phyloP scores from a whole-genome alignment of 2,329 filamentous ascomycete genomes.

The Cladosporium sphaerospermum region DNA sequence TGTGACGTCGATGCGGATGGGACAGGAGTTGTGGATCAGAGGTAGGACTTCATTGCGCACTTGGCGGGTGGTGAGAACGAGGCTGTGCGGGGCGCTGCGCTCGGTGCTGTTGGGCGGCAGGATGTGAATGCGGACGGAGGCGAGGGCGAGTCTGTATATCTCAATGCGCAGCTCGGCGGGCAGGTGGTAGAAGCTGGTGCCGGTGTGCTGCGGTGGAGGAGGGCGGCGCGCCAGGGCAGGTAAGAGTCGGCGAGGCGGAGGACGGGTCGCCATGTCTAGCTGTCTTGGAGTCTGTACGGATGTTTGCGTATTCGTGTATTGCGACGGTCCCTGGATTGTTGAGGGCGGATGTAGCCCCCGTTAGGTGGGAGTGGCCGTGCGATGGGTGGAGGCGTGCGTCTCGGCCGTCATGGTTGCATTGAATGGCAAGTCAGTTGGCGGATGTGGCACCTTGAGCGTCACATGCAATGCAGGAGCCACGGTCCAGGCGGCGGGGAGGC shows the following conservation, averaged over 20 bases:
- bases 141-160: slow-evolving; percentile 27
- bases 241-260: slow-evolving; percentile 3
- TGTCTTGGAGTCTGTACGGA: background rate
- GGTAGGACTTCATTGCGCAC: slow-evolving; percentile 28
- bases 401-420: no score
- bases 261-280: background rate
- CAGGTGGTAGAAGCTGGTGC: slow-evolving; percentile 24
- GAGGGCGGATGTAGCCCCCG: no score
- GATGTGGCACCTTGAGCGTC: no score
- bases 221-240: slow-evolving; percentile 2
- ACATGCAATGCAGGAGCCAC: no score
- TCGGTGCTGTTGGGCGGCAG: slow-evolving; percentile 16
- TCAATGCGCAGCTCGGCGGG: slow-evolving; percentile 29
- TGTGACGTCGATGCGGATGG: slow-evolving; percentile 25
- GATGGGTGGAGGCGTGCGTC: no score
- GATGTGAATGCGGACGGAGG: slow-evolving; percentile 26
- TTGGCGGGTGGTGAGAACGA: slow-evolving; percentile 22
- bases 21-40: slow-evolving; percentile 25
- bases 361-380: no score
- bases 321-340: no score
- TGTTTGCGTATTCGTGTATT: no score
- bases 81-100: slow-evolving; percentile 19
- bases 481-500: no score
- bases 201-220: background rate
- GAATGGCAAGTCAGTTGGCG: no score